Base-by-base conservation (phyloP, 2,329 filamentous ascomycete species). In the Colletotrichum salicis region DNA sequence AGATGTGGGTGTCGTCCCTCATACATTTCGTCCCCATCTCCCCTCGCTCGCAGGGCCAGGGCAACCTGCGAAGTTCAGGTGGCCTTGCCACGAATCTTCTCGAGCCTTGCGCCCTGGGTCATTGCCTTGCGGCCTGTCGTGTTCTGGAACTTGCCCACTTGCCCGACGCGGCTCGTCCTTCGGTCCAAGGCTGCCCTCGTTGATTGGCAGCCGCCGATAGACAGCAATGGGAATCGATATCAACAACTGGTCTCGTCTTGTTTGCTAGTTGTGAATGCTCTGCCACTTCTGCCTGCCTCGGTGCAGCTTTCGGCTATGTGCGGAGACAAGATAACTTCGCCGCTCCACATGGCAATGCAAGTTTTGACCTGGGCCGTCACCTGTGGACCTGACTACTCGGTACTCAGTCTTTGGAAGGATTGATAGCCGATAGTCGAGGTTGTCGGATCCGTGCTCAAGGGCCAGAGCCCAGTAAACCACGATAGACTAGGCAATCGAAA, bases 61-160 rank as follows among this genome's bases (percentile, higher is more conserved):
- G 64, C 59, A 27, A 58, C 22, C 64, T 71, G 69, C 64, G 65
- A 64, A 64, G 45, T 72, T 70, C 70, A 70, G 70, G 70, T 72
- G 65, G 70, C 59, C 48, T 72, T 64, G 60, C 64, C 41, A 45
- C 29, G 41, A 62, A 33, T 62, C 54, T 59, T 45, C 24, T 52
- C 58, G 33, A 63, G 54, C 58, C 55, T 57, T n/a, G 15, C 41
- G 35, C 33, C 22, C 22, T 58, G n/a, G 54, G 31, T 24, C n/a
- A 22, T 24, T 24, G 27, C 19, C 12, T n/a, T 31, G 15, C 27
- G 22, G 22, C 56, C n/a, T 15, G 56, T 24, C 22, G 41, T 24
- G 33, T 59, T 59, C 56, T 59, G 33, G 56, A 59, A 59, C 33
- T 27, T 59, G 33, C 22, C 33, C 33, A 37, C 33, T 24, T 54